These are phyloP conservation scores for Penicillium canariense DNA, from an alignment of 495 filamentous ascomycete genomes.

Conservation along the genomic window DNA sequence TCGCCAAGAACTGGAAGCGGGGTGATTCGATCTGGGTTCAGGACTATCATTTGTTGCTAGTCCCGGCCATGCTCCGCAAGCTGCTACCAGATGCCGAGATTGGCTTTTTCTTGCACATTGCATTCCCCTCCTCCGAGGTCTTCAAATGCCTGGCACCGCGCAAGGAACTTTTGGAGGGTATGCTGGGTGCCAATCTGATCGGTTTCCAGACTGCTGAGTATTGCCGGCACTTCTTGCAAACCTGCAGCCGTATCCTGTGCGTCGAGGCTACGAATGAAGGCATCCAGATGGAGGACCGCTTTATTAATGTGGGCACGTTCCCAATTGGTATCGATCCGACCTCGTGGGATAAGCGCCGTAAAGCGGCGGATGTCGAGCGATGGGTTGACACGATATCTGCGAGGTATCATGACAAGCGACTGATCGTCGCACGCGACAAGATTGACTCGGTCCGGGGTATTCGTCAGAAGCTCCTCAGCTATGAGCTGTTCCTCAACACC, in stretches of 20 bases:
- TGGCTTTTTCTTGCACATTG: conserved; percentile 91
- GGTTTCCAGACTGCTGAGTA: conserved; percentile 93
- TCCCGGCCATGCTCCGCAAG: conserved; percentile 87
- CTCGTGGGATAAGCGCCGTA: conserved; percentile 67
- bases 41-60: conserved; percentile 90
- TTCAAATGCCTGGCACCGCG: conserved; percentile 86
- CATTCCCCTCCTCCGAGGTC: conserved; percentile 92
- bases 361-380: conserved; percentile 65
- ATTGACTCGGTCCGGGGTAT: conserved; percentile 89
- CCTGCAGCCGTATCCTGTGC: conserved; percentile 80
- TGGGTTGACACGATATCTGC: conserved; percentile 79
- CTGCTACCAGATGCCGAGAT: conserved; percentile 85
- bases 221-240: conserved; percentile 87
- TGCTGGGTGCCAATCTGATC: conserved; percentile 85
- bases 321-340: conserved; percentile 76
- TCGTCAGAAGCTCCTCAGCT: conserved; percentile 85
- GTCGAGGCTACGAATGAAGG: conserved; percentile 86
- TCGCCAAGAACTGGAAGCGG: conserved; percentile 85
- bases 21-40: conserved; percentile 92
- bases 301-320: conserved; percentile 75
- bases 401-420: conserved; percentile 75
- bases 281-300: conserved; percentile 86
- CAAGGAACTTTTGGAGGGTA: conserved; percentile 80
- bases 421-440: conserved; percentile 91
- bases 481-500: conserved; percentile 89